Evolutionary conservation across 106 monocot genomes (phyloP).

Genomic region (Cymbidium sinense): DNA sequence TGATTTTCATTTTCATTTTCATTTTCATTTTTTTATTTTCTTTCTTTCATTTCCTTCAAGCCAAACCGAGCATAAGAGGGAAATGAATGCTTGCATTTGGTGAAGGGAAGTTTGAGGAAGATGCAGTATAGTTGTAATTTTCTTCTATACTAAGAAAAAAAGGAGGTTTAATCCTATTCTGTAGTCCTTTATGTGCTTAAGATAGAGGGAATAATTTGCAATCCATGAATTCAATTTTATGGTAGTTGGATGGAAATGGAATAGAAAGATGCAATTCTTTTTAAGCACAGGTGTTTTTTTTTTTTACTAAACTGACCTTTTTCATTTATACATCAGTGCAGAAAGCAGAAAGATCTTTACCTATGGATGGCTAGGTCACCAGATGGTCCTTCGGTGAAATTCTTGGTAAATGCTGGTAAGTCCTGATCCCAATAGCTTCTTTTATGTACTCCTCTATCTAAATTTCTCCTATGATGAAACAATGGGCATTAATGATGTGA

Average conservation of each 20-base stretch:
- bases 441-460: background rate
- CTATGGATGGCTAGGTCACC: conserved; percentile 94
- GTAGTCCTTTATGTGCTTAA: background rate
- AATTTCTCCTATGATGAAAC: background rate
- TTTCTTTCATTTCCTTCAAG: background rate
- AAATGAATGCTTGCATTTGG: background rate
- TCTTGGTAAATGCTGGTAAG: conserved; percentile 85
- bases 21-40: background rate
- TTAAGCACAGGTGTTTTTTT: background rate
- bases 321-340: conserved; percentile 60
- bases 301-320: background rate
- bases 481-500: background rate
- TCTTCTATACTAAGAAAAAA: background rate
- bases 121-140: background rate
- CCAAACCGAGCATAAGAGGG: background rate
- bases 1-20: background rate
- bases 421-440: background rate
- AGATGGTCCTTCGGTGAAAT: conserved; percentile 82
- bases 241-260: background rate
- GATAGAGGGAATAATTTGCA: background rate
- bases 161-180: background rate
- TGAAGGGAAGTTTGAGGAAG: background rate
- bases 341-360: conserved; percentile 89
- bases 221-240: background rate
- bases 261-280: background rate